Conservation (phyloP, 2,329 filamentous ascomycete genomes). For the Passalora sequoiae region DNA sequence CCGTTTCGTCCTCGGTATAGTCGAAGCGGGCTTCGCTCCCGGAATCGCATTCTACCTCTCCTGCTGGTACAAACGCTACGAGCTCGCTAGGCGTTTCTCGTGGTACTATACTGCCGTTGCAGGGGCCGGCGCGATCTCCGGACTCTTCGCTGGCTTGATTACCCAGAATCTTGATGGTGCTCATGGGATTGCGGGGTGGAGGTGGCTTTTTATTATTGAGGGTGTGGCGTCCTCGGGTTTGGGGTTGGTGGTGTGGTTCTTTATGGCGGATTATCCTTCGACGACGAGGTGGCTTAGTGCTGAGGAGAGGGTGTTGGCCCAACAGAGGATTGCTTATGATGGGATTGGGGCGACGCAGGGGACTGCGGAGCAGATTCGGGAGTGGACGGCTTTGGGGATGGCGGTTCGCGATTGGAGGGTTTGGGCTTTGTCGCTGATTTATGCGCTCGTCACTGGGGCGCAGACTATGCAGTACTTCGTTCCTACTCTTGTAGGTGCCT, state of each 20-base stretch:
- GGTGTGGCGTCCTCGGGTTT: constrained; percentile 1
- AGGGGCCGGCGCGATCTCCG: background rate
- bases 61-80: constrained; percentile 7
- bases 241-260: constrained; percentile 1
- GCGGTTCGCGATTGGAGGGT: constrained; percentile 1
- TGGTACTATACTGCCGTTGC: constrained; percentile 4
- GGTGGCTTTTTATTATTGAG: constrained; percentile 2
- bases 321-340: background rate
- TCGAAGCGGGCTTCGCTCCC: constrained; percentile 6
- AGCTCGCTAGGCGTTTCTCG: constrained; percentile 1
- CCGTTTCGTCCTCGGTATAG: background rate
- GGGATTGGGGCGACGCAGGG: constrained; percentile 4
- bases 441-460: background rate
- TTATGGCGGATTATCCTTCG: constrained; percentile 2
- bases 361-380: background rate
- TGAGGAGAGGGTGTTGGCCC: background rate
- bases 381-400: background rate
- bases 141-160: constrained; percentile 33
- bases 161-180: constrained; percentile 1
- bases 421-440: background rate
- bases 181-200: background rate
- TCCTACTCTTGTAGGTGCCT: background rate
- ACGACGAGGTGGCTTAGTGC: background rate
- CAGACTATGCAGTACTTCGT: constrained; percentile 6
- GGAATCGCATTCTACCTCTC: constrained; percentile 10